Evolutionary conservation across 345 rosid species (phyloP).

Genomic region (Citrus mangshanensis): DNA sequence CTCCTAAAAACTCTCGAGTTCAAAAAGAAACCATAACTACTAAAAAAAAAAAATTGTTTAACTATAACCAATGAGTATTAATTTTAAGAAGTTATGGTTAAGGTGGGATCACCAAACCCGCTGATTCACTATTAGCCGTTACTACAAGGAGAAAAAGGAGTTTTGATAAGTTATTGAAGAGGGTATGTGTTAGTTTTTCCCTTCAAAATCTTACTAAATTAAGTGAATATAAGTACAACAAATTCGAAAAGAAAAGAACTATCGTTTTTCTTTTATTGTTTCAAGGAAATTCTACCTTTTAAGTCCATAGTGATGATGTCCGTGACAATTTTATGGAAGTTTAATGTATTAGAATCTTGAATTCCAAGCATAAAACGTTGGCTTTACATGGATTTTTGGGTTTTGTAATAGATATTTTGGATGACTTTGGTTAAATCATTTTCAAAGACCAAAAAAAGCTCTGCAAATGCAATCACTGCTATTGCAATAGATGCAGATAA

Average conservation of each 20-base stretch:
- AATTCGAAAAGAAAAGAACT: not conserved
- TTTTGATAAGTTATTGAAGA: not conserved
- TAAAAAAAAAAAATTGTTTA: not conserved
- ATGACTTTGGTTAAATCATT: not conserved
- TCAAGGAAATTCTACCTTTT: not conserved
- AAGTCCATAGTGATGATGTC: not conserved
- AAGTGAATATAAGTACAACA: not conserved
- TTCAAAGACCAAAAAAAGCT: not conserved
- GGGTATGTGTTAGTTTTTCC: not conserved
- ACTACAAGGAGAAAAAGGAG: not conserved
- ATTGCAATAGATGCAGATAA: constrained; percentile 32
- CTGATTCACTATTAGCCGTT: not conserved
- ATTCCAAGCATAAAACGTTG: not conserved
- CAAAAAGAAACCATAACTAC: not conserved
- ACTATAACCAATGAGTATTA: not conserved
- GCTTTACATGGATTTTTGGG: not conserved
- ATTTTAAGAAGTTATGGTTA: not conserved
- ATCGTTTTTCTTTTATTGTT: not conserved
- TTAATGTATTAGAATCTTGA: not conserved
- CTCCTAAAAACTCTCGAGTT: not conserved
- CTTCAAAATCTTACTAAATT: not conserved
- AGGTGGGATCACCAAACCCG: not conserved
- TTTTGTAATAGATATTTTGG: not conserved
- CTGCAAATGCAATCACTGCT: constrained; percentile 38
- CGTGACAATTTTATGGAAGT: not conserved